Conservation (phyloP, 2,329 filamentous ascomycete species). For the Sarocladium oryzae region DNA sequence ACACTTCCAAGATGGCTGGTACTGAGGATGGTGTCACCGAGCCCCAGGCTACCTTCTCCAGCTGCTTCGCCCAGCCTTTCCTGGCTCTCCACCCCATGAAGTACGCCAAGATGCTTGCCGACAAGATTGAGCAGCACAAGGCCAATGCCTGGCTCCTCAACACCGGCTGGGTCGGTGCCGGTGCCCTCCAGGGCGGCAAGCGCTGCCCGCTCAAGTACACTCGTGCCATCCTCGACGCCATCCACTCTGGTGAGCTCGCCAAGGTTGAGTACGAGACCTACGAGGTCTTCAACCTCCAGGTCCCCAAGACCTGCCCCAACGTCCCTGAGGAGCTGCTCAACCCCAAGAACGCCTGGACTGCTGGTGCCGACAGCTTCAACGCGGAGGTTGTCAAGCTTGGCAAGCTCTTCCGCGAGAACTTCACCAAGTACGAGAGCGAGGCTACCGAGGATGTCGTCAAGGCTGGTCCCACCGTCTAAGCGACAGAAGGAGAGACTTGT, state of each 20-base stretch:
- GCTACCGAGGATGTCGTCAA: constrained; percentile 74
- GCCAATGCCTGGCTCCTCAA: constrained; percentile 98
- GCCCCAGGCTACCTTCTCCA: constrained; percentile 97
- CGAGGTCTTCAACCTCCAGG: constrained; percentile 90
- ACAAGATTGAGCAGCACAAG: constrained; percentile 94
- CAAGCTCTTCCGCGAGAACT: constrained; percentile 89
- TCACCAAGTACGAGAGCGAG: constrained; percentile 87
- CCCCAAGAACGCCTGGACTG: constrained; percentile 88
- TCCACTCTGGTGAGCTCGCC: constrained; percentile 93
- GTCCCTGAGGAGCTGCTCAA: constrained; percentile 92
- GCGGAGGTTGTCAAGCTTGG: constrained; percentile 87
- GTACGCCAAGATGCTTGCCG: constrained; percentile 96
- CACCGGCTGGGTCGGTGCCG: constrained; percentile 94
- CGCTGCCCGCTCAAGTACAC: constrained; percentile 98
- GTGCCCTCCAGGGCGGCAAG: constrained; percentile 86
- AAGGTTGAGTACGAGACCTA: constrained; percentile 92
- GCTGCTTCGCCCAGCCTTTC: constrained; percentile 99
- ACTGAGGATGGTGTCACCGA: constrained; percentile 96
- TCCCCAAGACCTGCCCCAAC: constrained; percentile 85
- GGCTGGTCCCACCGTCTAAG: constrained; percentile 45
- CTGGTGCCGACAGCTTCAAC: constrained; percentile 73
- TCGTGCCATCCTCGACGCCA: constrained; percentile 93
- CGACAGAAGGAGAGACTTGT: not conserved
- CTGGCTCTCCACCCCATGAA: constrained; percentile 97
- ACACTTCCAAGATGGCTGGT: constrained; percentile 99